Evolutionary conservation across 2,329 filamentous ascomycete species (phyloP).

Genomic region (Rutstroemia sydowiana): DNA sequence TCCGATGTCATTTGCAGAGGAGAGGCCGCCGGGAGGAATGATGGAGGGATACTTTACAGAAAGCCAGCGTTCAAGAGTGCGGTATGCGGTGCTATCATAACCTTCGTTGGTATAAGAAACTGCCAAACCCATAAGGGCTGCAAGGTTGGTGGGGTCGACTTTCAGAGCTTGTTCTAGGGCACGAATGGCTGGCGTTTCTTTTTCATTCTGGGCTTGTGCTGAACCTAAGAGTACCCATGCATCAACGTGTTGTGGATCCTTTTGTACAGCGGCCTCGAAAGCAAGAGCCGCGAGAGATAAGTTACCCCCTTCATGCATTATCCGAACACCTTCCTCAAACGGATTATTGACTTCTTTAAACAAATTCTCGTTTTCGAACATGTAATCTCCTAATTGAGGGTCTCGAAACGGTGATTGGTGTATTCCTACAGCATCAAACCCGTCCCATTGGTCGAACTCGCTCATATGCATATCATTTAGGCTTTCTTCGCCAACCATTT

Average conservation of each 20-base stretch:
- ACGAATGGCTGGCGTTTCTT: slow-evolving; percentile 91
- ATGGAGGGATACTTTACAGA: slow-evolving; percentile 89
- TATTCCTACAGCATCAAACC: slow-evolving; percentile 62
- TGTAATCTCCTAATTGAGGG: slow-evolving; percentile 77
- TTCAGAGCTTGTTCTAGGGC: slow-evolving; percentile 87
- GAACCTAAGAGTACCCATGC: slow-evolving; percentile 91
- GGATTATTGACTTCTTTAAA: slow-evolving; percentile 77
- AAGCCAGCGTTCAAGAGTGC: slow-evolving; percentile 93
- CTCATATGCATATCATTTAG: slow-evolving; percentile 50
- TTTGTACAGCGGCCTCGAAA: slow-evolving; percentile 92
- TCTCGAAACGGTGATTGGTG: slow-evolving; percentile 59
- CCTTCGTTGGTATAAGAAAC: slow-evolving; percentile 99
- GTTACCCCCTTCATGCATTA: slow-evolving; percentile 90
- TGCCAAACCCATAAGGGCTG: slow-evolving; percentile 88
- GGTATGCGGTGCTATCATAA: slow-evolving; percentile 94
- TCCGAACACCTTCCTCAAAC: slow-evolving; percentile 87
- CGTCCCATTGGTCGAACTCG: slow-evolving; percentile 74
- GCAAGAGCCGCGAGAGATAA: slow-evolving; percentile 87
- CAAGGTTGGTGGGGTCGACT: slow-evolving; percentile 77
- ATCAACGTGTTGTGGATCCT: slow-evolving; percentile 77
- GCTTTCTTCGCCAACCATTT: slow-evolving; percentile 61
- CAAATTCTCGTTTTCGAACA: slow-evolving; percentile 91
- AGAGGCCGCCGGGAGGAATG: slow-evolving; percentile 60
- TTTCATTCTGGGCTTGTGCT: slow-evolving; percentile 96
- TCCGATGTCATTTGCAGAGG: slow-evolving; percentile 73